These are phyloP conservation scores for Podaxis sp. DNA, from an alignment of 768 basidiomycete genomes.

Conservation along the genomic window DNA sequence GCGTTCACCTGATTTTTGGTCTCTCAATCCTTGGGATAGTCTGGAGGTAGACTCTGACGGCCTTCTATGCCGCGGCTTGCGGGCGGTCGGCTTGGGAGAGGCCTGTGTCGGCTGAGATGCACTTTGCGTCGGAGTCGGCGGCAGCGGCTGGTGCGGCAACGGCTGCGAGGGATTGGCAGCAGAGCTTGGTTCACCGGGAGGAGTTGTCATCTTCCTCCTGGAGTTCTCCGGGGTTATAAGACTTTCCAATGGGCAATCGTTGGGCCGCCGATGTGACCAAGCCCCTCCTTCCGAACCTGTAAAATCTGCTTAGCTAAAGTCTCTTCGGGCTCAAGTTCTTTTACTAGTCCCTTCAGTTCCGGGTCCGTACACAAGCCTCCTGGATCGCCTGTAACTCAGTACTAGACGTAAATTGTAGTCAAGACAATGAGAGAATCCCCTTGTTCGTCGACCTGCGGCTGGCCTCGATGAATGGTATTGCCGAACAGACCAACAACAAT, in stretches of 20 bases:
- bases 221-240: slow-evolving; percentile 38
- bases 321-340: slow-evolving; percentile 17
- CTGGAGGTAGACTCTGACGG: slow-evolving; percentile 19
- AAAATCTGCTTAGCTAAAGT: slow-evolving; percentile 39
- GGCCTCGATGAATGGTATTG: slow-evolving; percentile 12
- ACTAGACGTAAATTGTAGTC: slow-evolving; percentile 1
- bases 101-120: slow-evolving; percentile 39
- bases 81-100: slow-evolving; percentile 28
- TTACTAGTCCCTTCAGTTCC: slow-evolving; percentile 7
- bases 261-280: slow-evolving; percentile 28
- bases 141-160: slow-evolving; percentile 44
- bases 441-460: slow-evolving; percentile 9
- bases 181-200: slow-evolving; percentile 42
- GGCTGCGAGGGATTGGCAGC: slow-evolving; percentile 31
- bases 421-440: slow-evolving; percentile 4
- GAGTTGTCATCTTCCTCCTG: slow-evolving; percentile 41
- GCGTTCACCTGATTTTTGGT: slow-evolving; percentile 14
- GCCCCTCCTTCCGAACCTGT: slow-evolving; percentile 29
- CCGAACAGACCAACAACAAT: slow-evolving; percentile 2
- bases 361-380: slow-evolving; percentile 2
- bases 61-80: slow-evolving; percentile 51
- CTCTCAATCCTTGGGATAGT: slow-evolving; percentile 9
- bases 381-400: not conserved
- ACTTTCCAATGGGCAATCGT: slow-evolving; percentile 23
- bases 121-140: slow-evolving; percentile 37